Conservation (phyloP, 768 basidiomycete genomes). For the Kockovaella imperatae region DNA sequence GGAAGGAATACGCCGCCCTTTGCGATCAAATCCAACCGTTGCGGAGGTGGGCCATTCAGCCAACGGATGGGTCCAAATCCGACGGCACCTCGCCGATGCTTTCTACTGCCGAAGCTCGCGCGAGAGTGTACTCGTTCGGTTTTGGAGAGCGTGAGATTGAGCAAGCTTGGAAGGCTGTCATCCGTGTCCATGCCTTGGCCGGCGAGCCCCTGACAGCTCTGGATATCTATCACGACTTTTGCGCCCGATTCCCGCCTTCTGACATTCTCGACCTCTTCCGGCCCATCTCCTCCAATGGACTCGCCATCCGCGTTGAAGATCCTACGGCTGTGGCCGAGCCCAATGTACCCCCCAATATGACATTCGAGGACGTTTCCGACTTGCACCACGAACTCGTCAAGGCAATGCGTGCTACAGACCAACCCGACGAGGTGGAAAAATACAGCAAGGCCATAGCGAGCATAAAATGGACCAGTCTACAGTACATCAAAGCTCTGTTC, state of each 20-base stretch:
- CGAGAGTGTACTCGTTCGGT: slow-evolving; percentile 9
- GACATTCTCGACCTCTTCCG: slow-evolving; percentile 47
- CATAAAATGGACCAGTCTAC: no score
- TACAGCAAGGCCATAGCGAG: no score
- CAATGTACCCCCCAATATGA: slow-evolving; percentile 66
- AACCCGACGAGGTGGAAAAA: no score
- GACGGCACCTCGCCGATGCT: not conserved
- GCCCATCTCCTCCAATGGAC: slow-evolving; percentile 46
- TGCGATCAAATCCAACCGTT: not conserved
- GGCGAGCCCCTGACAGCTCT: slow-evolving; percentile 49
- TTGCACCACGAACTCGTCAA: slow-evolving; percentile 69
- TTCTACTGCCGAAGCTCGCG: not conserved
- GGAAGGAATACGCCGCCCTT: not conserved
- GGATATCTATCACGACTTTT: slow-evolving; percentile 55
- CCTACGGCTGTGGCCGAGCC: slow-evolving; percentile 61
- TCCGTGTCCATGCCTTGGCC: slow-evolving; percentile 56
- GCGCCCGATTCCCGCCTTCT: slow-evolving; percentile 54
- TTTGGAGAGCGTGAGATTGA: slow-evolving; percentile 51
- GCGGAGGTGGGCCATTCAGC: not conserved
- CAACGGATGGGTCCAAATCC: not conserved
- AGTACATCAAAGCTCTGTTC: no score
- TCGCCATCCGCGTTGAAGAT: slow-evolving; percentile 58
- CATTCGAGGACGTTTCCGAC: slow-evolving; percentile 67
- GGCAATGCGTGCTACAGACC: no score
- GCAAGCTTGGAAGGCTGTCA: slow-evolving; percentile 60